These are phyloP conservation scores for Dalechampia spathulata DNA, from an alignment of 441 rosid species.

Conservation along the genomic window DNA sequence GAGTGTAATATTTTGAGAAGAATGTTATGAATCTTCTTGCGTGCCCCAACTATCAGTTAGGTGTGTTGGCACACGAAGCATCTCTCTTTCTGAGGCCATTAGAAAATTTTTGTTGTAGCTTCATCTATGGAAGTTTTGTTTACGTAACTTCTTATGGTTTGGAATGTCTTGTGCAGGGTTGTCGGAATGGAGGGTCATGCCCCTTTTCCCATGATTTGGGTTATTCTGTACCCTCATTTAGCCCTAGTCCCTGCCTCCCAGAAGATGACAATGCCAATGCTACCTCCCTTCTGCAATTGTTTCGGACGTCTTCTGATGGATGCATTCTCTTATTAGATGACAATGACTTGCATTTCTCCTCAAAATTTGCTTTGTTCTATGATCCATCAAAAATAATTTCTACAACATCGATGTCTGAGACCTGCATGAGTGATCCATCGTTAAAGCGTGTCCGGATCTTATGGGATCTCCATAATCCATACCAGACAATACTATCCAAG, in stretches of 20 bases:
- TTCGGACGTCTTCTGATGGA: conserved; percentile 49
- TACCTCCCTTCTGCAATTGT: conserved; percentile 35
- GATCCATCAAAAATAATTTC: conserved; percentile 49
- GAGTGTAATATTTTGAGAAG: background rate
- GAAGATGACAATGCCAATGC: conserved; percentile 48
- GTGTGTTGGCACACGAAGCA: background rate
- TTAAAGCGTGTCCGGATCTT: conserved; percentile 43
- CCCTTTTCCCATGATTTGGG: conserved; percentile 54
- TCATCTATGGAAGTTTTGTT: background rate
- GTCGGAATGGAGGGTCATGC: conserved; percentile 73
- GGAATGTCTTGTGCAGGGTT: conserved; percentile 52
- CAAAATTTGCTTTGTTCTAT: conserved; percentile 44
- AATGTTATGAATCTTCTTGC: background rate
- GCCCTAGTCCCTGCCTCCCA: conserved; percentile 38
- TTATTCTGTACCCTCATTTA: conserved; percentile 19
- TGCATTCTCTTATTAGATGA: conserved; percentile 69
- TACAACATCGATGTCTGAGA: conserved; percentile 51
- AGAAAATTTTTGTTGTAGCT: background rate
- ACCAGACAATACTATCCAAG: conserved; percentile 49
- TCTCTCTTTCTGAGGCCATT: background rate
- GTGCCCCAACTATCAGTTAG: background rate
- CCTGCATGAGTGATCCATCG: conserved; percentile 30
- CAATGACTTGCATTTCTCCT: conserved; percentile 48
- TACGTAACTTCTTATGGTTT: conserved; percentile 9
- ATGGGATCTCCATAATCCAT: conserved; percentile 69